Percentiles rank a stretch among this genome's conserved stretches.
phyloP scores from a whole-genome alignment of 2,329 filamentous ascomycete species.

The Bipolaris sorokiniana region DNA sequence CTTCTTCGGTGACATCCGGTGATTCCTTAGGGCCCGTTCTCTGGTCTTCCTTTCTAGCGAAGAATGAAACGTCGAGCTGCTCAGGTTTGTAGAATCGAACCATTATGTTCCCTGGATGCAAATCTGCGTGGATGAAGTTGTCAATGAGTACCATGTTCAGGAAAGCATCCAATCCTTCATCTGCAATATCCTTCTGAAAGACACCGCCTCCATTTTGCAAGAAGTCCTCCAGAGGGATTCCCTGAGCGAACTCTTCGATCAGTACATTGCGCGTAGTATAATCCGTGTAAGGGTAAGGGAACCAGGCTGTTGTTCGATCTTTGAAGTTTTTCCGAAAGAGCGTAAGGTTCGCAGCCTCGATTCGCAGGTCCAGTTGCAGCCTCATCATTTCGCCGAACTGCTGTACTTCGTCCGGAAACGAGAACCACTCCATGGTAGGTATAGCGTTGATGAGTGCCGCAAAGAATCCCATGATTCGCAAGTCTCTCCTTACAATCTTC shows the following conservation, averaged over 20 bases:
- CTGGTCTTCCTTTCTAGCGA: slow-evolving; percentile 47
- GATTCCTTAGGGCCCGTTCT: slow-evolving; percentile 54
- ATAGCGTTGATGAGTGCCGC: slow-evolving; percentile 82
- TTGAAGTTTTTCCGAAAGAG: slow-evolving; percentile 91
- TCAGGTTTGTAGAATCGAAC: slow-evolving; percentile 93
- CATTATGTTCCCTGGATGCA: slow-evolving; percentile 99
- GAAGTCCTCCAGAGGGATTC: slow-evolving; percentile 89
- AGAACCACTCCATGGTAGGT: slow-evolving; percentile 96
- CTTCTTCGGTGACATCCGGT: slow-evolving; percentile 83
- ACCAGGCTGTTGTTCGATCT: slow-evolving; percentile 89
- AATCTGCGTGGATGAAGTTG: slow-evolving; percentile 95
- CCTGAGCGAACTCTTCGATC: slow-evolving; percentile 94
- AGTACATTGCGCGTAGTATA: slow-evolving; percentile 92
- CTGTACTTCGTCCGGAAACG: slow-evolving; percentile 87
- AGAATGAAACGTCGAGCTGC: slow-evolving; percentile 68
- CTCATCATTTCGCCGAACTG: slow-evolving; percentile 99
- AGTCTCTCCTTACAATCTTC: slow-evolving; percentile 83
- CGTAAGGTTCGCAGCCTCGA: slow-evolving; percentile 88
- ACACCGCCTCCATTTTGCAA: slow-evolving; percentile 88
- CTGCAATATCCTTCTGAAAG: slow-evolving; percentile 92
- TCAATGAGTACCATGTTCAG: slow-evolving; percentile 95
- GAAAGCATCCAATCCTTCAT: slow-evolving; percentile 94
- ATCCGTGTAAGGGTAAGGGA: slow-evolving; percentile 90
- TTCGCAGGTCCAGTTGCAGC: slow-evolving; percentile 92
- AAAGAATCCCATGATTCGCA: slow-evolving; percentile 94